Evolutionary conservation across 495 filamentous ascomycete genomes (phyloP), one percentile per base, ranked within the genome.

Genomic region (Monascus purpureus): DNA sequence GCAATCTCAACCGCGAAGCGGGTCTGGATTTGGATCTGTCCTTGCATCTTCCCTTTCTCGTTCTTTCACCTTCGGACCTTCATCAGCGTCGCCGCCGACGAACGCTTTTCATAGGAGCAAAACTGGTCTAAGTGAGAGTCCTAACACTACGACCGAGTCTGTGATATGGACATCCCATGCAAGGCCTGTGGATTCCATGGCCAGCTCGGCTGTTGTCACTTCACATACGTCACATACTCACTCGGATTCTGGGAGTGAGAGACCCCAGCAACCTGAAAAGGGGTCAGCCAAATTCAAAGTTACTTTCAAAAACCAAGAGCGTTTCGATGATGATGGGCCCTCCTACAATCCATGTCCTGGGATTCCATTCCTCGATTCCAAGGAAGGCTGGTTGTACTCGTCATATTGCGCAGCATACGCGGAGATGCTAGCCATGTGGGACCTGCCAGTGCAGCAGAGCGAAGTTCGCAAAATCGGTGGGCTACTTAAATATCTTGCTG

Each of bases 401-500:
- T 67, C 70, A 26, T 95, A 92, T 52, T 73, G 87, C 12, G 68
- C 71, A 32, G 65, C 74, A 23, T 95, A 95, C 47, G 82, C 88
- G 8, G 69, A 88, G 38, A 67, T 92, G 41, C 65, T 95, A 1
- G 76, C 72, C 27, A 71, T 79, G 35, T 95, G 88, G 87, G 68
- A 70, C n/a, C 62, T 88, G 6, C 77, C 79, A 0, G 62, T 82
- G 3, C 67, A 77, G 18, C 67, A 79, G 12, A 70, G 83, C 5
- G 84, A 94, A 53, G 71, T 95, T 13, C 60, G 93, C 33, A 92
- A 92, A 43, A 88, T 87, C 50, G 59, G 59, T 8, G 42, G 46
- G 1, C 34, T 40, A 13, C 23, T 32, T 8, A 36, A 47, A 8
- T 34, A 35, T 25, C 26, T 33, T 4, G 40, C 38, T 3, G 45